A percentile compares a stretch with the other conserved stretches of the same genome.
These are phyloP conservation scores for Stephania yunnanensis DNA, from an alignment of 164 flowering plant species.

Conservation along the genomic window DNA sequence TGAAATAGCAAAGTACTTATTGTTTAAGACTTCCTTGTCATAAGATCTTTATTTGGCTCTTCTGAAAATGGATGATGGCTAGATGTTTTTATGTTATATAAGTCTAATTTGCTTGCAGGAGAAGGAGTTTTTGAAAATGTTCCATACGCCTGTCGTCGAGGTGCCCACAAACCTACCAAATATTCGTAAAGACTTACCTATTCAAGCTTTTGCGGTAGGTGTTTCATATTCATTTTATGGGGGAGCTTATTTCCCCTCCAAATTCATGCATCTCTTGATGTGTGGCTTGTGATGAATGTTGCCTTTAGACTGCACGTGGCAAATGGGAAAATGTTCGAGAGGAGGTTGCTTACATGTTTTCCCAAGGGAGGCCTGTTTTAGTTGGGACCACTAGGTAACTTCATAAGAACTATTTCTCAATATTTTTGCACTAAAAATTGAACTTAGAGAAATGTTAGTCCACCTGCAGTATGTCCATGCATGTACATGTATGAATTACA, in stretches of 20 bases:
- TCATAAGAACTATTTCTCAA: conserved; percentile 8
- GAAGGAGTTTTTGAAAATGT: conserved; percentile 93
- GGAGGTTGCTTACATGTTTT: conserved; percentile 85
- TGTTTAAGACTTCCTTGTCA: no score
- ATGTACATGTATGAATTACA: no score
- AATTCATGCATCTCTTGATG: not conserved
- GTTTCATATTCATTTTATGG: not conserved
- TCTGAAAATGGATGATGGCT: not conserved
- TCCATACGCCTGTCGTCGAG: conserved; percentile 93
- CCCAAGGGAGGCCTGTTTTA: conserved; percentile 88
- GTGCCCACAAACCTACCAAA: conserved; percentile 91
- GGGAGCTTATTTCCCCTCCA: conserved; percentile 1
- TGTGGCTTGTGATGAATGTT: conserved; percentile 1
- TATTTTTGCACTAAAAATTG: not conserved
- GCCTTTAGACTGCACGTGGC: conserved; percentile 74
- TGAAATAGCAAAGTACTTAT: no score
- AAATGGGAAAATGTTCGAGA: conserved; percentile 79
- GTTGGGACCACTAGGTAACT: conserved; percentile 94
- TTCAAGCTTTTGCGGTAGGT: conserved; percentile 93
- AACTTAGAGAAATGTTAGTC: no score
- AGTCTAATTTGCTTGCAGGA: conserved; percentile 41
- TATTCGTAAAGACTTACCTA: conserved; percentile 85
- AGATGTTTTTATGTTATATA: conserved; percentile 1
- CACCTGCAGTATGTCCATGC: no score
- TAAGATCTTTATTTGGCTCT: no score